Base-by-base conservation (phyloP, 1,284 basidiomycete genomes). In the Afroboletus lepidellus region DNA sequence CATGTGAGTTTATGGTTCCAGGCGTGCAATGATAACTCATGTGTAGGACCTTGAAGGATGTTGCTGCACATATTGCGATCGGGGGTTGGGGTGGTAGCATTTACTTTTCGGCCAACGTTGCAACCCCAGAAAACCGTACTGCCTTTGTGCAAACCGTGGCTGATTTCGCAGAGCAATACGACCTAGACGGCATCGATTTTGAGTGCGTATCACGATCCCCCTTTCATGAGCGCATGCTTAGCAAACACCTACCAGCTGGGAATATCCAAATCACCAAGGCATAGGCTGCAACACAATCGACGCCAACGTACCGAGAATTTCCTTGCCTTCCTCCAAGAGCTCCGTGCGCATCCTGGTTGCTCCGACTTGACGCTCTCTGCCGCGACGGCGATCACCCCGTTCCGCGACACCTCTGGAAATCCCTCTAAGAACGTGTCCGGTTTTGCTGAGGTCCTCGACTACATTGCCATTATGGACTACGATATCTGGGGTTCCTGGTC, bases 21-120 rank as follows among this genome's bases (percentile, higher is more conserved):
- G n/a, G n/a, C 38, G 20, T 30, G 29, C 39, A 24, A 21, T 3
- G 12, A 41, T 20, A 8, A 2, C 48, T 58, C 6, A 55, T 42
- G 33, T 32, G 21, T 50, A 15, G 5, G 9, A 18, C 9, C 67
- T n/a, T n/a, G n/a, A 25, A 87, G 76, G 67, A 67, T 46, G 88
- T 92, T 53, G 77, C 80, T 54, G 90, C 91, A 20, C 75, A 85
- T 47, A 68, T 92, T 29, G 83, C 86, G 21, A 75, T 94, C 47
- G 93, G 93, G 43, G 93, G 93, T 32, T 95, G 92, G 92, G 81
- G 64, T 89, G 92, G 8, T 69, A 75, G 46, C 76, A 82, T 57
- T 15, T 85, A 69, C 69, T 95, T 85, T 69, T 94, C 92, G 2
- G 72, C 79, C 24, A 77, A 84, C 34, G 81, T 92, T 25, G 79